Evolutionary conservation across 768 basidiomycete species (phyloP).

Genomic region (Boletus rubescentipes): DNA sequence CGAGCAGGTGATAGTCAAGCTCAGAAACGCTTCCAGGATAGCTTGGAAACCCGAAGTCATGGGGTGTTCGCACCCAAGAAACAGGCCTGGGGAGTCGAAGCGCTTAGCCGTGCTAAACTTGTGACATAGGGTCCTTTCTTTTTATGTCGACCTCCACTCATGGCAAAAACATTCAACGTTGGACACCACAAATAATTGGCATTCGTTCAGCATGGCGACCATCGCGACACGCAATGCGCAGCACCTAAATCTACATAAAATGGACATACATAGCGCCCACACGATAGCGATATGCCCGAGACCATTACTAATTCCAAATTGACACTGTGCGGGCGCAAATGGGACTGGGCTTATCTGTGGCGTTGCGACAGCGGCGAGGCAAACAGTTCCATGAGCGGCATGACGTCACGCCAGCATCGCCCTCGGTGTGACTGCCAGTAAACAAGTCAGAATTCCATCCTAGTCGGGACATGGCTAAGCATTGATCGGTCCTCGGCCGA

Average conservation of each 20-base stretch:
- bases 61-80: conserved; percentile 12
- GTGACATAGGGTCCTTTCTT: conserved; percentile 24
- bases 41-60: not conserved
- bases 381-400: not conserved
- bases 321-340: not conserved
- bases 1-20: not conserved
- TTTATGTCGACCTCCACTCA: conserved; percentile 7
- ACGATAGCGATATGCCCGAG: not conserved
- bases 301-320: conserved; percentile 14
- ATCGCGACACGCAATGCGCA: not conserved
- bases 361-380: not conserved
- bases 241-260: not conserved
- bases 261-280: no score
- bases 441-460: no score
- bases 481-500: not conserved
- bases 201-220: not conserved
- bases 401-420: conserved; percentile 1
- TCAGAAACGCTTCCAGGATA: not conserved
- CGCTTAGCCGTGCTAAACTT: conserved; percentile 12
- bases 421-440: not conserved
- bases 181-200: not conserved
- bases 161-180: not conserved
- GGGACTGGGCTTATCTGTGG: conserved; percentile 1
- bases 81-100: conserved; percentile 10
- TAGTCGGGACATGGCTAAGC: no score